phyloP scores from a whole-genome alignment of 805 yeast genomes.

The Yamadazyma paraphyllophila region DNA sequence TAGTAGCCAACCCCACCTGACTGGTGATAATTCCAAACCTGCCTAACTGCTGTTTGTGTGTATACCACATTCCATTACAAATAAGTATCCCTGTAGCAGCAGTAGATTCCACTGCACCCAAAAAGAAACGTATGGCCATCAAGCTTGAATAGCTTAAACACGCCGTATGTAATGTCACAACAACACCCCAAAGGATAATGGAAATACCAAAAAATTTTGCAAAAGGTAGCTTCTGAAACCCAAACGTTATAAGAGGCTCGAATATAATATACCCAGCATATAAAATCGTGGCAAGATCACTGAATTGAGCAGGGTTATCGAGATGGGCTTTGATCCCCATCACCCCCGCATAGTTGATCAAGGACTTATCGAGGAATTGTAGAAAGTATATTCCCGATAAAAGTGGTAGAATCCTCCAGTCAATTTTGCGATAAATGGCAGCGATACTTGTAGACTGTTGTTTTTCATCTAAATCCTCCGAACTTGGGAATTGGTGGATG shows the following conservation, averaged over 20 bases:
- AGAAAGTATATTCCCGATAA: slow-evolving; percentile 54
- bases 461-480: slow-evolving; percentile 3
- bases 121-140: slow-evolving; percentile 52
- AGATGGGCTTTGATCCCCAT: slow-evolving; percentile 58
- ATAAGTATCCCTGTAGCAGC: slow-evolving; percentile 57
- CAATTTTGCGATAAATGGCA: slow-evolving; percentile 38
- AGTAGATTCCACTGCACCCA: slow-evolving; percentile 56
- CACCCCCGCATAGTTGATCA: slow-evolving; percentile 60
- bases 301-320: slow-evolving; percentile 43
- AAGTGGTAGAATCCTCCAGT: slow-evolving; percentile 45
- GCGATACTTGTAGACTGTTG: background rate
- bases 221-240: slow-evolving; percentile 51
- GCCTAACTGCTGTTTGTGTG: slow-evolving; percentile 48
- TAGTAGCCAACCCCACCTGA: slow-evolving; percentile 57
- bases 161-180: slow-evolving; percentile 50
- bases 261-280: slow-evolving; percentile 54
- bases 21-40: slow-evolving; percentile 57
- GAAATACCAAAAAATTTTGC: slow-evolving; percentile 49
- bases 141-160: slow-evolving; percentile 51
- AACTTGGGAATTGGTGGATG: slow-evolving; percentile 10
- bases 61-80: slow-evolving; percentile 63
- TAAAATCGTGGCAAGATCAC: slow-evolving; percentile 52
- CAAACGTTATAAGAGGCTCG: slow-evolving; percentile 44
- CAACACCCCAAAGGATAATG: slow-evolving; percentile 53
- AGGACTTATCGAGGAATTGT: slow-evolving; percentile 59